Evolutionary conservation across 805 yeast species (phyloP), one percentile per base, ranked within the genome.

Genomic region (Cephaloascus fragrans): DNA sequence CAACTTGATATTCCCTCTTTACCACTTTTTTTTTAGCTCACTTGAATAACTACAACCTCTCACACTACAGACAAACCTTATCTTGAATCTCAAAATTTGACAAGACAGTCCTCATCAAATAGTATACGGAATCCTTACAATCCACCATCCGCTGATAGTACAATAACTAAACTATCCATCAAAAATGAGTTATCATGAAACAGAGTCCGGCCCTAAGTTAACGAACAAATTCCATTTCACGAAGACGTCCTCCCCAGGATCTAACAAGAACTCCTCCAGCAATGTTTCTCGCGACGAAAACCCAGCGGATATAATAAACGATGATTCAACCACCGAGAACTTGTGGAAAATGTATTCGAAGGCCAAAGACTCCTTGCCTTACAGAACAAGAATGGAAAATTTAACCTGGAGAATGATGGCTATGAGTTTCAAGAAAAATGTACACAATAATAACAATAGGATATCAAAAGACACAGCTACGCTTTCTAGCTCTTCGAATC

Each of bases 331-430:
- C 15, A 39, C 41, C 16, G 62, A 56, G 36, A 52, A 46, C 42
- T 54, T 86, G 18, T 88, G 95, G 95, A 77, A 77, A 51, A 73
- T 88, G 80, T 88, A 88, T 58, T 68, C 81, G 38, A 74, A 73
- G 46, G 94, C 95, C 14, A 77, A 75, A 46, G 79, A 84, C 9
- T 69, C 80, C 10, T 60, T 88, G 32, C 95, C 95, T 1, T 78
- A 84, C 55, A 72, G 74, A 40, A 71, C 76, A 19, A 64, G 96
- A 37, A 82, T 88, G 79, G 86, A 83, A 51, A 88, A 88, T 53
- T 58, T 87, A 39, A 79, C 94, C 8, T 87, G 96, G 96, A 64
- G 96, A 42, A 71, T 87, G 76, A 81, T 87, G 89, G 75, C 70
- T 34, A 63, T 81, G 47, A 69, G 61, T 42, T 39, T 53, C 29